Base-by-base conservation (phyloP, 2,329 filamentous ascomycete genomes). In the Calonectria pauciramosa region DNA sequence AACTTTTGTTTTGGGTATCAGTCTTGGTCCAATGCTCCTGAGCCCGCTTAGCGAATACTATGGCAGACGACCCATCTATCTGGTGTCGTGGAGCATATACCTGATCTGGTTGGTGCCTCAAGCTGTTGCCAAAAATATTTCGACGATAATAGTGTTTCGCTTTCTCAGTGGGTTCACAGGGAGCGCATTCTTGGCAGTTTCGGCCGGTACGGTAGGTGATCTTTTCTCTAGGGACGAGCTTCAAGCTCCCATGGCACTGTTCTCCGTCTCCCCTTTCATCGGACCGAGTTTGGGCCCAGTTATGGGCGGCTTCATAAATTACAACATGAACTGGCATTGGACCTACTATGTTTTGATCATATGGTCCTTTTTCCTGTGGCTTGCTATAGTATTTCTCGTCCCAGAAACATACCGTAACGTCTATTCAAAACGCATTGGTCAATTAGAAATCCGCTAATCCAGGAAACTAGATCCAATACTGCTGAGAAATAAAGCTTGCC, bases 321-420 rank as follows among this genome's bases (percentile, higher is more conserved):
- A 93, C 78, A 91, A 93, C 79, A 89, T 89, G 5, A 86, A 88
- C 70, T 98, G 95, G 93, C 88, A 94, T 66, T 97, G 94, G 94
- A 94, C 93, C 0, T 96, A 97, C 84, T 98, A 96, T 82, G 89
- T 96, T 5, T 88, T 98, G 73, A 86, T 97, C 66, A 97, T 98
- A 67, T 98, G 95, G 95, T 89, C 92, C 2, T 91, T 89, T n/a
- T 84, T 88, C 10, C 85, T 95, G 80, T 88, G 95, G 64, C 82
- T 89, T 11, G 86, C 91, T 73, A 92, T 98, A 66, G 82, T 93
- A 41, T 82, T 95, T 41, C 88, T 96, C 51, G 95, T 98, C 3
- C 96, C 96, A 6, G 96, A 98, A 86, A 98, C 96, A 1, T 98
- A 96, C 83, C 94, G 89, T 90, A 79, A 41, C 14, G 2, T 26